Evolutionary conservation across 345 rosid genomes (phyloP).

Genomic region (Salix brachista): DNA sequence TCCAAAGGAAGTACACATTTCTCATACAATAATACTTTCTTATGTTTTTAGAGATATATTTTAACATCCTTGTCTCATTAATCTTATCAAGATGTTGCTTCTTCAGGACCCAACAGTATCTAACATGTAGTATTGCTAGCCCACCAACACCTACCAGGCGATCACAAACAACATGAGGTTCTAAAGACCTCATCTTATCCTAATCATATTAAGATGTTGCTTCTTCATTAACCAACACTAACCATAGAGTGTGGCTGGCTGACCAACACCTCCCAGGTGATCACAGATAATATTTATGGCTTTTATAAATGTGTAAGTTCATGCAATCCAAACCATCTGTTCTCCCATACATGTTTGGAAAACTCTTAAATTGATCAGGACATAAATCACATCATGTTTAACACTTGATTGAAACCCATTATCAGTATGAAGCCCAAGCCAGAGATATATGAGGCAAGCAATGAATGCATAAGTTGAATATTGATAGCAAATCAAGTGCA

Average conservation of each 20-base stretch:
- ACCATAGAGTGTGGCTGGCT: background rate
- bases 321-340: background rate
- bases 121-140: background rate
- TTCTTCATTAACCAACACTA: background rate
- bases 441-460: background rate
- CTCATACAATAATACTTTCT: background rate
- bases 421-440: background rate
- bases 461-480: background rate
- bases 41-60: background rate
- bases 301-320: background rate
- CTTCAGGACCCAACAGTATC: background rate
- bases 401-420: background rate
- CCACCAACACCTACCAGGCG: background rate
- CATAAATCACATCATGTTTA: background rate
- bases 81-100: background rate
- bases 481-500: slow-evolving; percentile 4
- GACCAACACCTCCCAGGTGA: background rate
- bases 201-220: background rate
- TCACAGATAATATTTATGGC: background rate
- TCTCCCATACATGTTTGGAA: background rate
- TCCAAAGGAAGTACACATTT: background rate
- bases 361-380: slow-evolving; percentile 2
- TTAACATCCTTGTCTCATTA: background rate
- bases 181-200: background rate
- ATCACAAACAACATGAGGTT: background rate